phyloP scores from a whole-genome alignment of 768 basidiomycete genomes.

The Leucosporidium creatinivorum region DNA sequence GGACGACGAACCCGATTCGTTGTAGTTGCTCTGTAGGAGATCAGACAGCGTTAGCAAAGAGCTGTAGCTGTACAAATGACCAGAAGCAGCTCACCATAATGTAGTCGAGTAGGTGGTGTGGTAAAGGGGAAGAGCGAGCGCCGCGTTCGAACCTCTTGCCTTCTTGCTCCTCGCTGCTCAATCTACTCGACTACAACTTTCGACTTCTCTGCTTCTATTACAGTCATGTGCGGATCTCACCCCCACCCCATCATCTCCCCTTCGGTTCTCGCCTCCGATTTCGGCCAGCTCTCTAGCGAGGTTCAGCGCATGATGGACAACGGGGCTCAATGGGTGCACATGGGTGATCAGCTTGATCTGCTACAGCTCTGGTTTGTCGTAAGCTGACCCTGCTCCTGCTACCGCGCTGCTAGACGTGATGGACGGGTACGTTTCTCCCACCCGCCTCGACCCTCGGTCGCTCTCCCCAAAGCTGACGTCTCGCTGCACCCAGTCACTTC shows the following conservation, averaged over 20 bases:
- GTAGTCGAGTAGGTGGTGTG: neutral
- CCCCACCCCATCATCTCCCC: conserved; percentile 71
- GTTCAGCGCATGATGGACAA: conserved; percentile 86
- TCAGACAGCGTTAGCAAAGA: too few species aligned
- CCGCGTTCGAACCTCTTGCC: too few species aligned
- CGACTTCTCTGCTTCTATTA: conserved; percentile 1
- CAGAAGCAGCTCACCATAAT: too few species aligned
- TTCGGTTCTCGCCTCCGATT: conserved; percentile 93
- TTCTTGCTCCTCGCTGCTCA: too few species aligned
- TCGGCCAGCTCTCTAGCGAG: conserved; percentile 89
- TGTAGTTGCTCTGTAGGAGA: neutral
- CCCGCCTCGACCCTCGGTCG: neutral
- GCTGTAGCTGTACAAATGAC: too few species aligned
- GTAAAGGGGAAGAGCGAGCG: neutral
- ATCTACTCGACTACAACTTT: too few species aligned
- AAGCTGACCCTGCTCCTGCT: neutral
- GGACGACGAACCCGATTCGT: neutral
- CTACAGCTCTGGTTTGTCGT: neutral
- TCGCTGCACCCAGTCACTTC: conserved; percentile 62
- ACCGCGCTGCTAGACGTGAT: conserved; percentile 64
- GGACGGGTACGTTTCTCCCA: conserved; percentile 65
- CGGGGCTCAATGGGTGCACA: conserved; percentile 96
- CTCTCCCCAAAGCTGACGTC: conserved; percentile 1
- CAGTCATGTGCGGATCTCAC: too few species aligned
- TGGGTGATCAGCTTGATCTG: conserved; percentile 53